Base-by-base conservation (phyloP, 768 basidiomycete species). In the Macrocybe gigantea region DNA sequence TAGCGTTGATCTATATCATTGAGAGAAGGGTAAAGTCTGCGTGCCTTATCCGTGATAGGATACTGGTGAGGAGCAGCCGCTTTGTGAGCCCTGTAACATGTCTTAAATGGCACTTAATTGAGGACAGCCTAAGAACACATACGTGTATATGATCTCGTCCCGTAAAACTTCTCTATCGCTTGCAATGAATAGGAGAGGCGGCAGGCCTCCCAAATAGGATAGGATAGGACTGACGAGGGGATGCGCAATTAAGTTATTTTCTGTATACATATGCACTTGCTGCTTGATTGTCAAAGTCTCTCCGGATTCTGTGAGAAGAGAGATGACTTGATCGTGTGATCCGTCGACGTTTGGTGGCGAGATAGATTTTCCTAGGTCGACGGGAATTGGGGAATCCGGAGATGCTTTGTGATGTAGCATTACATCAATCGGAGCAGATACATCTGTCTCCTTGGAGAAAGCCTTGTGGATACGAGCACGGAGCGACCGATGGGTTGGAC, bases 101-200 rank as follows among this genome's bases (percentile, higher is more conserved):
- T 38, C 49, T 22, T 46, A 1, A 44, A 46, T 48, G 39, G 48
- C 14, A 31, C n/a, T 7, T 31, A 44, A 14, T 10, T n/a, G 32
- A 15, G n/a, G 30, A 36, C 30, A 31, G 12, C 38, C 22, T 15
- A 49, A 35, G 22, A 37, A 3, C 33, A 73, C 83, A 52, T 42
- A 89, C 91, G 78, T 68, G 60, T 91, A 97, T 31, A 97, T 80
- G 33, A 91, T 82, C 64, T 97, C 95, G 60, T 98, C 95, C 46
- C 93, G 73, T 38, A 97, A 65, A 0, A 95, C 91, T 67, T 98
- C 95, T 56, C 85, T 88, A 48, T 96, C 88, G 36, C 95, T 83
- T 1, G 83, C 87, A 53, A 93, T 82, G 54, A 99, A 67, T 22
- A 92, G 66, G 40, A 98, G 59, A 9, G 96, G 96, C 1, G 91